Evolutionary conservation across 2,329 filamentous ascomycete species (phyloP).

Genomic region (Colletotrichum euphorbiae): DNA sequence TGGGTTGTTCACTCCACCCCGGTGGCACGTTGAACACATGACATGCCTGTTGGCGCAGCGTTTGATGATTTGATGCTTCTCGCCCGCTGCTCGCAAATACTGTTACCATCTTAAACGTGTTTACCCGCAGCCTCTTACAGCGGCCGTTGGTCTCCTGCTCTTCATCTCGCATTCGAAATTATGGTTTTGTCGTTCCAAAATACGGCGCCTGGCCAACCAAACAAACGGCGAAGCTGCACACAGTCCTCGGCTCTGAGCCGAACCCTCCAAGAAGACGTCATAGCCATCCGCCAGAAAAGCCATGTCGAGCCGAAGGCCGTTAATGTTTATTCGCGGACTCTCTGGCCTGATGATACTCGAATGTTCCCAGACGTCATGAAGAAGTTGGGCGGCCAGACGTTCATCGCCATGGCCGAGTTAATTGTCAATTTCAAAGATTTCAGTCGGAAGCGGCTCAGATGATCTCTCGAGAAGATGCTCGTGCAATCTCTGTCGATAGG

Average conservation of each 20-base stretch:
- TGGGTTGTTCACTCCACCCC: too few species aligned
- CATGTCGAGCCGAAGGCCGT: background rate
- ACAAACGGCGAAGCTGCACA: background rate
- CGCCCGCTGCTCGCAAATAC: background rate
- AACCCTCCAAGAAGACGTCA: background rate
- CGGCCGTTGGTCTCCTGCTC: background rate
- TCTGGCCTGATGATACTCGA: background rate
- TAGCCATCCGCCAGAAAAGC: background rate
- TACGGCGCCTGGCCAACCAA: background rate
- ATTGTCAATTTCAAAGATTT: slow-evolving; percentile 8
- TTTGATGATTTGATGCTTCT: slow-evolving; percentile 8
- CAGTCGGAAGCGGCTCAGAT: slow-evolving; percentile 18
- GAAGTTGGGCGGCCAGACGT: background rate
- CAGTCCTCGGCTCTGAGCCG: background rate
- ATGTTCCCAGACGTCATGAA: background rate
- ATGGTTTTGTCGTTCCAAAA: background rate
- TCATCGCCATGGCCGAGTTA: background rate
- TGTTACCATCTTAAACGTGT: slow-evolving; percentile 1
- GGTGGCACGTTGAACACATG: background rate
- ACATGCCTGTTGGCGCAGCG: background rate
- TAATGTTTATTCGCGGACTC: background rate
- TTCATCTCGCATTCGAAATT: background rate
- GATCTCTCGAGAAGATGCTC: slow-evolving; percentile 2
- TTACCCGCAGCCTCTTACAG: slow-evolving; percentile 13
- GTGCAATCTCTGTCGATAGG: slow-evolving; percentile 1